These are phyloP conservation scores for Pythium grandisporangium DNA, from an alignment of 352 stramenopile species.

Conservation along the genomic window DNA sequence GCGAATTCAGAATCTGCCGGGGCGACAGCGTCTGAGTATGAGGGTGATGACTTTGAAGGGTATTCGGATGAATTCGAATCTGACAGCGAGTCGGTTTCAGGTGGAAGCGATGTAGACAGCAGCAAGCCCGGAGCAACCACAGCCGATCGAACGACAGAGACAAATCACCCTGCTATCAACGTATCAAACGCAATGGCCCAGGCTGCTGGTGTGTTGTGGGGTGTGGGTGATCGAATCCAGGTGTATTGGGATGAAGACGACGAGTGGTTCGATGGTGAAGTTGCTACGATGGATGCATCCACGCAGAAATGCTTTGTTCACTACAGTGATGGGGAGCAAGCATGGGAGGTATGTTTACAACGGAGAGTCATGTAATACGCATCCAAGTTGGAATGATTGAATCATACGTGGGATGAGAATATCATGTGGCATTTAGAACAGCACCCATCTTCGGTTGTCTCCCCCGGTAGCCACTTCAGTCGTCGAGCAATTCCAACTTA, in stretches of 20 bases:
- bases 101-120: neutral
- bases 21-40: slow-evolving; percentile 10
- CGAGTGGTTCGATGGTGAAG: slow-evolving; percentile 30
- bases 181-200: no score
- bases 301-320: slow-evolving; percentile 16
- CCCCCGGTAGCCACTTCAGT: no score
- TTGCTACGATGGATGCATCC: slow-evolving; percentile 5
- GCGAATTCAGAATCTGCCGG: no score
- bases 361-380: no score
- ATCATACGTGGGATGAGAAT: no score
- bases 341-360: slow-evolving; percentile 33
- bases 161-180: no score
- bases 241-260: slow-evolving; percentile 34
- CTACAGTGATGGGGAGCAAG: slow-evolving; percentile 40
- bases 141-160: neutral
- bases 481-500: no score
- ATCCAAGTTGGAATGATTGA: no score
- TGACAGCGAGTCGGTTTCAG: no score
- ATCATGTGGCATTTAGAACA: no score
- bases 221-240: slow-evolving; percentile 22
- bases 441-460: no score
- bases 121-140: neutral
- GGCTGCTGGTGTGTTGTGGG: neutral
- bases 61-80: slow-evolving; percentile 47
- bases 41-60: slow-evolving; percentile 31